Evolutionary conservation across 352 stramenopile species (phyloP).

Genomic region (Bremia lactucae): DNA sequence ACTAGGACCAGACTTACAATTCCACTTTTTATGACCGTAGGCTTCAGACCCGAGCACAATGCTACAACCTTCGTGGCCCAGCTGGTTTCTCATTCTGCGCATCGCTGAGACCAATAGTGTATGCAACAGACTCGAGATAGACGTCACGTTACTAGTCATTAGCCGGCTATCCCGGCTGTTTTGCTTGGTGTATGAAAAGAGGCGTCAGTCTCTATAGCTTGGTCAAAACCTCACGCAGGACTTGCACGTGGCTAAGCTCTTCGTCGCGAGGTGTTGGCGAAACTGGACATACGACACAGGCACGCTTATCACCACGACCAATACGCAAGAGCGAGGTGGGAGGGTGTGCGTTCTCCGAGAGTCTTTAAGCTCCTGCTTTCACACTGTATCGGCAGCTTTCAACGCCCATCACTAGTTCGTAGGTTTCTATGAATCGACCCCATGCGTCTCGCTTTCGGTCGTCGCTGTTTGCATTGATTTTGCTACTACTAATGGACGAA

Average conservation of each 20-base stretch:
- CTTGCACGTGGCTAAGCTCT: conserved; percentile 11
- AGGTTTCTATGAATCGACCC: conserved; percentile 13
- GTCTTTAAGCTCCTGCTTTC: conserved; percentile 5
- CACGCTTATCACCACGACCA: not conserved
- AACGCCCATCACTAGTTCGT: not conserved
- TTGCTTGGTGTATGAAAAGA: conserved; percentile 11
- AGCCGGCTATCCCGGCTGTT: conserved; percentile 15
- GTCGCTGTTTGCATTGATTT: conserved; percentile 3
- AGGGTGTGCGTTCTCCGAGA: conserved; percentile 6
- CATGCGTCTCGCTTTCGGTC: conserved; percentile 4
- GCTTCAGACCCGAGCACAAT: too few relatives aligned
- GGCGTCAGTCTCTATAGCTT: conserved; percentile 14
- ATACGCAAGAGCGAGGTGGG: not conserved
- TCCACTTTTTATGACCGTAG: too few relatives aligned
- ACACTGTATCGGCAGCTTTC: conserved; percentile 12
- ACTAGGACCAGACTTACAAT: too few relatives aligned
- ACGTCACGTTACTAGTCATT: conserved; percentile 18
- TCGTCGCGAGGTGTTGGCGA: conserved; percentile 8
- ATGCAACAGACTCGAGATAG: conserved; percentile 13
- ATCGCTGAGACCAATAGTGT: not conserved
- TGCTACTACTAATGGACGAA: conserved; percentile 6
- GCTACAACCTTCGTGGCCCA: conserved; percentile 10
- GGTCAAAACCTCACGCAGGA: conserved; percentile 1
- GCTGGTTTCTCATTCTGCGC: conserved; percentile 9
- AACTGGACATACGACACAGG: conserved; percentile 17